Percentiles rank a stretch among this genome's conserved stretches.
Conservation (phyloP, 1,284 basidiomycete species). For the Trametes versicolor region DNA sequence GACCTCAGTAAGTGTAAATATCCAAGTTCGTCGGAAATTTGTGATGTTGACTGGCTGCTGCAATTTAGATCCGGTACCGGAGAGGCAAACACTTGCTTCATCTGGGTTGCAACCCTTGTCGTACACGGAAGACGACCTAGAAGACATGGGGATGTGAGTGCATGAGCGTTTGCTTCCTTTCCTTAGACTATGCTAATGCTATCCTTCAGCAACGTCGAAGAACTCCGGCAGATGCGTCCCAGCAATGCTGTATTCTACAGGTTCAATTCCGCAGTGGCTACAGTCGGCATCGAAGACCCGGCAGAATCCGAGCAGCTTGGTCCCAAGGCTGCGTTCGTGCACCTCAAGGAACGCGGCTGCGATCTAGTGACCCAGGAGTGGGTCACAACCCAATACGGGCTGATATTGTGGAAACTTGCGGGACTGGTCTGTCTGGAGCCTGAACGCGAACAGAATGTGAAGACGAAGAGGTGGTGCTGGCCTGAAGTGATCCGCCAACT, state of each 20-base stretch:
- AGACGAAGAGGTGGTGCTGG: slow-evolving; percentile 79
- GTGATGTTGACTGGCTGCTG: background rate
- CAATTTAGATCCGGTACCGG: slow-evolving; percentile 50
- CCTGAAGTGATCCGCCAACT: slow-evolving; percentile 84
- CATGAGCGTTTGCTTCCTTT: background rate
- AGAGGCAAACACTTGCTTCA: slow-evolving; percentile 56
- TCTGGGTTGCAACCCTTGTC: slow-evolving; percentile 69
- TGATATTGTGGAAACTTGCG: slow-evolving; percentile 96
- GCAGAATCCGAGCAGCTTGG: slow-evolving; percentile 48
- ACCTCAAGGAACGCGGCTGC: slow-evolving; percentile 64
- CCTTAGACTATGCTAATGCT: background rate
- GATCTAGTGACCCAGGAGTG: slow-evolving; percentile 75
- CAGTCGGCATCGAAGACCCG: slow-evolving; percentile 12
- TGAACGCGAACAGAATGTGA: slow-evolving; percentile 57
- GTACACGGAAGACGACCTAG: slow-evolving; percentile 59
- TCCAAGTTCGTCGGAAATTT: slow-evolving; percentile 1
- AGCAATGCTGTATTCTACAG: slow-evolving; percentile 69
- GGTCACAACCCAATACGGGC: slow-evolving; percentile 92
- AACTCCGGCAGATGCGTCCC: slow-evolving; percentile 68
- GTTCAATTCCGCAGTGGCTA: slow-evolving; percentile 54
- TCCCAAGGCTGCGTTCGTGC: slow-evolving; percentile 60
- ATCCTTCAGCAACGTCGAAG: slow-evolving; percentile 56
- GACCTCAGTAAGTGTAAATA: slow-evolving; percentile 55
- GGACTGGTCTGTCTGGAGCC: slow-evolving; percentile 83
- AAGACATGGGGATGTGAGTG: slow-evolving; percentile 70